phyloP scores from a whole-genome alignment of 371 early-diverging fungal species.

The Batkoa obscura region DNA sequence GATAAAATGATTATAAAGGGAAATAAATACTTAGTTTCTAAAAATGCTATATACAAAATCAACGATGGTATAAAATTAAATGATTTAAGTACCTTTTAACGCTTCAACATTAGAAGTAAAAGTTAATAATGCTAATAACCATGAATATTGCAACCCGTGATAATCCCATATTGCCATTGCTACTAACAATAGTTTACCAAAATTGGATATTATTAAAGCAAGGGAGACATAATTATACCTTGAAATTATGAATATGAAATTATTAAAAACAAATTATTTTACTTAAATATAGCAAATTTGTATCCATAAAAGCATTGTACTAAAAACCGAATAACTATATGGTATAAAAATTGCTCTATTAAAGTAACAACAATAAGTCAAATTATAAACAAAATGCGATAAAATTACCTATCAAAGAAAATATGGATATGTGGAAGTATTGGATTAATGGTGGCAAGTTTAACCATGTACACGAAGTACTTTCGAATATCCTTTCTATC shows the following conservation, averaged over 20 bases:
- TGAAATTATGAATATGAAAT: neutral
- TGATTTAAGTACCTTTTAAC: conserved; percentile 34
- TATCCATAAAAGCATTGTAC: conserved; percentile 14
- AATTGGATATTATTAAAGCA: conserved; percentile 67
- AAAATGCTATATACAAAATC: too few relatives aligned
- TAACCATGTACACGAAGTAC: conserved; percentile 25
- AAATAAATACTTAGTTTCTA: too few relatives aligned
- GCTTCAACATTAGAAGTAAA: conserved; percentile 74
- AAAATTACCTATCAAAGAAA: conserved; percentile 44
- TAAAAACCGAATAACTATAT: conserved; percentile 16
- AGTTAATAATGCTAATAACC: conserved; percentile 54
- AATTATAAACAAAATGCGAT: too few relatives aligned
- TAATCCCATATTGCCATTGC: conserved; percentile 92
- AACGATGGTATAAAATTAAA: neutral
- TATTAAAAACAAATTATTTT: neutral
- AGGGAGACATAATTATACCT: conserved; percentile 47
- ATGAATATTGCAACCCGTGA: conserved; percentile 57
- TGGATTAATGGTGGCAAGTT: conserved; percentile 44
- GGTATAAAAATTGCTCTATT: conserved; percentile 24
- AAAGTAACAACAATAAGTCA: neutral
- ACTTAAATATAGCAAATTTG: conserved; percentile 13
- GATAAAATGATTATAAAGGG: too few relatives aligned
- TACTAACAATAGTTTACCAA: conserved; percentile 74
- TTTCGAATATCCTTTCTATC: conserved; percentile 42
- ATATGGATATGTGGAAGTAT: conserved; percentile 54